Evolutionary conservation across 176 grass and related monocot species (phyloP).

Genomic region (Zoysia pacifica): DNA sequence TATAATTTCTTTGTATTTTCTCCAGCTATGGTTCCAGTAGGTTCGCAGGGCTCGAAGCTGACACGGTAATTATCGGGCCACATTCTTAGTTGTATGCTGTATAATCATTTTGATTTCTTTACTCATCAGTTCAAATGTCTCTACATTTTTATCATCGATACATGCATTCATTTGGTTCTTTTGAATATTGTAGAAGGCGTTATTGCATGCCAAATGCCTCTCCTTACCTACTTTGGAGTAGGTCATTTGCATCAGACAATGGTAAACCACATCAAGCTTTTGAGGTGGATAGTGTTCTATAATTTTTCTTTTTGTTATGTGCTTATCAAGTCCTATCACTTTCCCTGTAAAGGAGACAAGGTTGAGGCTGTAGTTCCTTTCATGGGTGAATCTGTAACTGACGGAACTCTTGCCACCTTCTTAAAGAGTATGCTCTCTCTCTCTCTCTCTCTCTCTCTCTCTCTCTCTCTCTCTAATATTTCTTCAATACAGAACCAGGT

Average conservation of each 20-base stretch:
- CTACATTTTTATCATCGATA: not conserved
- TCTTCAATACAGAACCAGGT: constrained; percentile 70
- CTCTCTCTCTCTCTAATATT: not conserved
- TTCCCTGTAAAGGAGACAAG: constrained; percentile 53
- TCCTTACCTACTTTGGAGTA: constrained; percentile 78
- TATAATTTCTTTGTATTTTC: constrained; percentile 8
- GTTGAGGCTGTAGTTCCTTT: constrained; percentile 91
- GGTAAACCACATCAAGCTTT: constrained; percentile 50
- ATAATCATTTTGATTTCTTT: not conserved
- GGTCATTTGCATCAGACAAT: constrained; percentile 80
- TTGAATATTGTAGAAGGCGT: constrained; percentile 35
- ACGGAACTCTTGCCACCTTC: constrained; percentile 93
- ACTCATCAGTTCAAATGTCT: not conserved
- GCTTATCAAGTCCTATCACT: constrained; percentile 5
- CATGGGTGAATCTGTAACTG: constrained; percentile 99
- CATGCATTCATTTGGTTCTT: not conserved
- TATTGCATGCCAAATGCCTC: constrained; percentile 59
- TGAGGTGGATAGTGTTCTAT: constrained; percentile 7
- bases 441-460: not conserved
- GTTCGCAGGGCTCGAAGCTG: constrained; percentile 40
- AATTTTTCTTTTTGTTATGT: not conserved
- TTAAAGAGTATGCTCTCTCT: constrained; percentile 68
- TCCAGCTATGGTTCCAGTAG: constrained; percentile 48
- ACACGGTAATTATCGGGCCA: constrained; percentile 25
- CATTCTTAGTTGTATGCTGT: not conserved